These are phyloP conservation scores for Bryum argenteum DNA, from an alignment of 225 moss, liverwort and hornwort genomes.

Conservation along the genomic window DNA sequence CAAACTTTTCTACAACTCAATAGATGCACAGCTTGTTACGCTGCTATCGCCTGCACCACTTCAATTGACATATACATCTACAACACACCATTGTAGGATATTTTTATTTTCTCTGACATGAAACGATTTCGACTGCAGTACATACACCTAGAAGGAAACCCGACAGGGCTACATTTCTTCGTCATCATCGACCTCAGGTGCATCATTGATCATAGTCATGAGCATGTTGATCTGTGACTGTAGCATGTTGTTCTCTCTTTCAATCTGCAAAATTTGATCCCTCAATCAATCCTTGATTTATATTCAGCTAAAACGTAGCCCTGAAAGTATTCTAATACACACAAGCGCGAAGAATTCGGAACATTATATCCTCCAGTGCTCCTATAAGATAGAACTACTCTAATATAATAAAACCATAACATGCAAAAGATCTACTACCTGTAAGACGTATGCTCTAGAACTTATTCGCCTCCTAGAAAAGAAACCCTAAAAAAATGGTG, in stretches of 20 bases:
- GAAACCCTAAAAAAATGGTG: background rate
- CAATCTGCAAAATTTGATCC: conserved; percentile 47
- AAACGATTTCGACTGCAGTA: conserved; percentile 35
- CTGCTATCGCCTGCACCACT: conserved; percentile 49
- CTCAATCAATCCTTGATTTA: conserved; percentile 1
- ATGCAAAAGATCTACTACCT: background rate
- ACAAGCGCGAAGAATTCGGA: background rate
- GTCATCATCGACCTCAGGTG: conserved; percentile 73
- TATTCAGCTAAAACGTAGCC: background rate
- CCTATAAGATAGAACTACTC: background rate
- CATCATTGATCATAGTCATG: conserved; percentile 88
- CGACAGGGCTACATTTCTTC: conserved; percentile 51
- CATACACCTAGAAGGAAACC: conserved; percentile 37
- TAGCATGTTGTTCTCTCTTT: conserved; percentile 88
- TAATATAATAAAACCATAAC: background rate
- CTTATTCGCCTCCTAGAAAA: background rate
- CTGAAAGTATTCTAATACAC: background rate
- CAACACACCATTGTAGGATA: conserved; percentile 42
- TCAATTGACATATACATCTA: conserved; percentile 60
- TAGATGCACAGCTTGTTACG: conserved; percentile 35
- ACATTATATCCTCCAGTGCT: conserved; percentile 1
- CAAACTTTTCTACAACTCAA: conserved; percentile 44
- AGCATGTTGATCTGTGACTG: conserved; percentile 95
- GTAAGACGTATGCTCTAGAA: background rate
- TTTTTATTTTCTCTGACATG: conserved; percentile 42